A percentile compares a stretch with the other conserved stretches of the same genome.
Evolutionary conservation across 805 yeast species (phyloP).

Genomic region (Soucietia sequanensis): DNA sequence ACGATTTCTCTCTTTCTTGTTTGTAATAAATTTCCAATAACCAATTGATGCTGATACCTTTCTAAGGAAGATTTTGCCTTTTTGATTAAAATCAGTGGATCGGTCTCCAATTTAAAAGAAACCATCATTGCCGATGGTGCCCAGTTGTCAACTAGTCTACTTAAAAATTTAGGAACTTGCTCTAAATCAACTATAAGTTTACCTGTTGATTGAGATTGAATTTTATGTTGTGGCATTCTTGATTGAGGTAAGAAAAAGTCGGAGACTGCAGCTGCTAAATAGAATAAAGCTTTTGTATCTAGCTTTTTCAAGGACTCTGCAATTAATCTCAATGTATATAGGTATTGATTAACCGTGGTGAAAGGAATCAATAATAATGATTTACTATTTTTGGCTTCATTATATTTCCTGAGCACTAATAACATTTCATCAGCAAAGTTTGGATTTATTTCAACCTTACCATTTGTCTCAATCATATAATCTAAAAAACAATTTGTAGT

Average conservation of each 20-base stretch:
- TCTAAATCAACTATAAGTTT: conserved; percentile 82
- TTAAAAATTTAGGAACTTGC: conserved; percentile 93
- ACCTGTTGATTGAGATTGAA: conserved; percentile 79
- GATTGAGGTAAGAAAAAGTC: conserved; percentile 91
- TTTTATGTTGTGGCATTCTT: conserved; percentile 88
- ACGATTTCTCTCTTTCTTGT: conserved; percentile 86
- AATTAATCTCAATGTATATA: conserved; percentile 74
- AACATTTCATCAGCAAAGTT: conserved; percentile 62
- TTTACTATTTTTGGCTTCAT: conserved; percentile 47
- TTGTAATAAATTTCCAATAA: conserved; percentile 89
- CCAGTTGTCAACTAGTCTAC: conserved; percentile 88
- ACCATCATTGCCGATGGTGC: conserved; percentile 94
- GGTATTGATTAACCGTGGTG: conserved; percentile 92
- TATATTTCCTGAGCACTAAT: conserved; percentile 55
- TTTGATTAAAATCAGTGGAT: conserved; percentile 59
- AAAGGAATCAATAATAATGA: conserved; percentile 75
- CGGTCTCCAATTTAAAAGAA: conserved; percentile 93
- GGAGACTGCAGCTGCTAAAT: conserved; percentile 95
- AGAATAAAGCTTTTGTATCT: conserved; percentile 67
- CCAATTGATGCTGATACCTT: conserved; percentile 89
- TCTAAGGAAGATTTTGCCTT: conserved; percentile 80
- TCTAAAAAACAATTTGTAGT: conserved; percentile 84
- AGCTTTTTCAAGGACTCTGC: conserved; percentile 57
- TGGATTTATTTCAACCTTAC: conserved; percentile 59
- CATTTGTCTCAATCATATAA: conserved; percentile 61